Conservation (phyloP, 805 yeast species). For the Hanseniaspora guilliermondii region DNA sequence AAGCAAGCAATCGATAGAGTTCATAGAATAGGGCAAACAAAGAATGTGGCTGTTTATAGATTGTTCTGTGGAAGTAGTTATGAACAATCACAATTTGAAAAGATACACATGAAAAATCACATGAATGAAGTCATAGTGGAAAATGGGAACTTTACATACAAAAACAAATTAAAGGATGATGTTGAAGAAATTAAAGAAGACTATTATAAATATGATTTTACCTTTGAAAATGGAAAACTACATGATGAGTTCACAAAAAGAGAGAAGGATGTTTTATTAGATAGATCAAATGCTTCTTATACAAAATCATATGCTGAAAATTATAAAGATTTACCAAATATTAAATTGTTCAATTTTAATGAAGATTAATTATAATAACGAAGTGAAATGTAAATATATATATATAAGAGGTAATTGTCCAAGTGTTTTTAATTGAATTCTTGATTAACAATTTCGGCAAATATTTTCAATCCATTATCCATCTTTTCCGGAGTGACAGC, state of each 20-base stretch:
- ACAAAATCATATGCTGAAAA: background rate
- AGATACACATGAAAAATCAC: conserved; percentile 67
- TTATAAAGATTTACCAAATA: background rate
- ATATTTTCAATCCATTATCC: conserved; percentile 15
- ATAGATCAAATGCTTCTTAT: conserved; percentile 5
- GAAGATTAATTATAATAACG: background rate
- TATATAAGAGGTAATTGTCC: too few relatives aligned
- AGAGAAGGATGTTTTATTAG: conserved; percentile 4
- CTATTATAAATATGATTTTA: conserved; percentile 30
- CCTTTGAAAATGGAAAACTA: conserved; percentile 18
- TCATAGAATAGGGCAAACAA: conserved; percentile 81
- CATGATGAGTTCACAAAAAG: conserved; percentile 14
- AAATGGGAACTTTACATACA: conserved; percentile 44
- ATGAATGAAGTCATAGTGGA: conserved; percentile 67
- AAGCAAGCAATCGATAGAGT: conserved; percentile 93
- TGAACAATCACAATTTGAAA: conserved; percentile 68
- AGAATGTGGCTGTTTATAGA: conserved; percentile 72
- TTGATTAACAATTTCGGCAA: conserved; percentile 13
- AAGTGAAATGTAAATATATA: too few relatives aligned
- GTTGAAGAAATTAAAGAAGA: conserved; percentile 25
- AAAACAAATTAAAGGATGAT: conserved; percentile 25
- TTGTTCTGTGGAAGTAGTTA: conserved; percentile 65
- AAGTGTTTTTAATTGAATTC: conserved; percentile 13
- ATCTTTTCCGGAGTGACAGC: conserved; percentile 17
- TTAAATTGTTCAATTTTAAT: conserved; percentile 7